Conservation (phyloP, 1,139 yeast species). For the Yamadazyma blattariae region DNA sequence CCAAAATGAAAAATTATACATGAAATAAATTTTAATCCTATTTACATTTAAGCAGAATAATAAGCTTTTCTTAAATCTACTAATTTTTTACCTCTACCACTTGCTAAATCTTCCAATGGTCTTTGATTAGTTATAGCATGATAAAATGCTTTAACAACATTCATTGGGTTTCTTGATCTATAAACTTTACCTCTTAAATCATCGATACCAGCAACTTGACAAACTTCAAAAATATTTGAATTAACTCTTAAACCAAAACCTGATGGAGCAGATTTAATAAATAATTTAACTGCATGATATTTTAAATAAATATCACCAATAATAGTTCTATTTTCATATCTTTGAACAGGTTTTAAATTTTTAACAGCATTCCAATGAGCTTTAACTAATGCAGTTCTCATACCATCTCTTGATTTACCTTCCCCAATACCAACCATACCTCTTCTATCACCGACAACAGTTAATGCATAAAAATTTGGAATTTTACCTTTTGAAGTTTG, state of each 20-base stretch:
- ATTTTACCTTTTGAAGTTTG: slow-evolving; percentile 95
- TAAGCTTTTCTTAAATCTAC: slow-evolving; percentile 90
- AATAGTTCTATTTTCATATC: slow-evolving; percentile 89
- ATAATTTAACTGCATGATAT: slow-evolving; percentile 82
- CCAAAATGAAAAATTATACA: too few relatives aligned
- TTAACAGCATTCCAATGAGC: slow-evolving; percentile 96
- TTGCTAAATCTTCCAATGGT: slow-evolving; percentile 83
- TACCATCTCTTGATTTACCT: slow-evolving; percentile 83
- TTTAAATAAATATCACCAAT: slow-evolving; percentile 81
- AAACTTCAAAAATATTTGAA: slow-evolving; percentile 85
- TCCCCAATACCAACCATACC: slow-evolving; percentile 97
- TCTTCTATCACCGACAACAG: slow-evolving; percentile 87
- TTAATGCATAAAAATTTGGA: slow-evolving; percentile 77
- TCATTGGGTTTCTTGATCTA: slow-evolving; percentile 92
- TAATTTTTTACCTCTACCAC: slow-evolving; percentile 91
- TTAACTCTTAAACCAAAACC: slow-evolving; percentile 95
- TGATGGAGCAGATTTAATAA: slow-evolving; percentile 83
- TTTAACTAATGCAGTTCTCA: slow-evolving; percentile 72
- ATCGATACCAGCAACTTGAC: slow-evolving; percentile 92
- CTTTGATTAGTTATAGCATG: slow-evolving; percentile 84
- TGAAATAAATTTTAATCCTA: too few relatives aligned
- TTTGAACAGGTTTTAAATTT: slow-evolving; percentile 76
- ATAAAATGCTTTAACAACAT: slow-evolving; percentile 85
- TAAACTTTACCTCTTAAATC: slow-evolving; percentile 90
- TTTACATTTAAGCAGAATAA: slow-evolving; percentile 49